A percentile compares a stretch with the other conserved stretches of the same genome.
phyloP scores from a whole-genome alignment of 257 asterid genomes.

The Henckelia pumila region DNA sequence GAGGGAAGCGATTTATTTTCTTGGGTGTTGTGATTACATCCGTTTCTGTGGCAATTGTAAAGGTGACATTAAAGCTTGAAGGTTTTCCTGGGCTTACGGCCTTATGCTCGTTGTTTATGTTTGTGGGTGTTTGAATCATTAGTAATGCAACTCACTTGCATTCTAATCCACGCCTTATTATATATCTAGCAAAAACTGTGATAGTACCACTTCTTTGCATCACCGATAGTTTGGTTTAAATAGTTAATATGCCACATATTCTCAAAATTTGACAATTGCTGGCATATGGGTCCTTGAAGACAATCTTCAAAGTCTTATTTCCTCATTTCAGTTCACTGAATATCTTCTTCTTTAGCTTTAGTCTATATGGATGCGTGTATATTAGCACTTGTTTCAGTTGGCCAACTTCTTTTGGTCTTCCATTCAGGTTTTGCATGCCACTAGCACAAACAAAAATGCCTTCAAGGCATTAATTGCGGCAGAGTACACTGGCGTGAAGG shows the following conservation, averaged over 20 bases:
- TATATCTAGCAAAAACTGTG: neutral
- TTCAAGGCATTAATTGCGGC: slow-evolving; percentile 61
- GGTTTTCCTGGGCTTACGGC: neutral
- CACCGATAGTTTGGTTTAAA: neutral
- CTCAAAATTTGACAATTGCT: neutral
- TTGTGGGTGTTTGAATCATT: neutral
- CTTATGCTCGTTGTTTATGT: neutral
- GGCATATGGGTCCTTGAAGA: neutral
- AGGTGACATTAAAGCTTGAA: neutral
- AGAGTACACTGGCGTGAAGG: slow-evolving; percentile 53
- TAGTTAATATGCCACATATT: neutral
- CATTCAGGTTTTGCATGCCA: slow-evolving; percentile 58
- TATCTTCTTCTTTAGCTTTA: neutral
- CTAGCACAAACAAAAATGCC: slow-evolving; percentile 50
- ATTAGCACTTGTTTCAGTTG: neutral
- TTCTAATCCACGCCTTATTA: neutral
- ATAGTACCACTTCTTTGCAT: too few species aligned
- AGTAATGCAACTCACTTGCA: neutral
- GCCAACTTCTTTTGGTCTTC: slow-evolving; percentile 12
- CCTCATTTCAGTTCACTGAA: neutral
- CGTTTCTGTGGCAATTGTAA: neutral
- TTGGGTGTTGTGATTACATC: neutral
- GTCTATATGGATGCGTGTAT: neutral
- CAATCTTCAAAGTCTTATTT: neutral
- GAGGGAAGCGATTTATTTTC: neutral